phyloP scores from a whole-genome alignment of 345 rosid species.

The Eucalyptus sp. region DNA sequence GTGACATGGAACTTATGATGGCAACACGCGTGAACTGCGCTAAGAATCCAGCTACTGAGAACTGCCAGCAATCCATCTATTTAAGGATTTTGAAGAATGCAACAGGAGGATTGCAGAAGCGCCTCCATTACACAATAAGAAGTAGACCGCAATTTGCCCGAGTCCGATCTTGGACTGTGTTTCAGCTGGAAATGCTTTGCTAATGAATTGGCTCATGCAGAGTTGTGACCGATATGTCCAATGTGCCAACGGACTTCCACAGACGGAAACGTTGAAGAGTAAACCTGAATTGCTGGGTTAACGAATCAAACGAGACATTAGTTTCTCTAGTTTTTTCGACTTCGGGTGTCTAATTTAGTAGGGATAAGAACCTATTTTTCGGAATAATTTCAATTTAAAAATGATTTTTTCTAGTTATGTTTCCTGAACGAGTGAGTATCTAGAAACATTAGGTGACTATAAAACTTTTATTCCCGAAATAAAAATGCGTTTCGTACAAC shows the following conservation, averaged over 20 bases:
- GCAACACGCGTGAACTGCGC: neutral
- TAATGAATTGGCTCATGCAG: neutral
- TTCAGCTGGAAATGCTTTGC: neutral
- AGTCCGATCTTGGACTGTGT: neutral
- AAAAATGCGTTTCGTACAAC: rapidly evolving
- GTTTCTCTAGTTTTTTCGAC: neutral
- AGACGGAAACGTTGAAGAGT: neutral
- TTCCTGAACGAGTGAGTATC: no score
- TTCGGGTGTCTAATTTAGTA: neutral
- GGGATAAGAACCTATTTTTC: no score
- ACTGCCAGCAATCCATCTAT: neutral
- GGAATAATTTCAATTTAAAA: no score
- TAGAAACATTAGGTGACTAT: rapidly evolving
- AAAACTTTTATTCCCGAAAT: no score
- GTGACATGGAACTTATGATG: neutral
- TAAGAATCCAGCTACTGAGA: neutral
- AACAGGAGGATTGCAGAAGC: neutral
- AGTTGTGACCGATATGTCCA: neutral
- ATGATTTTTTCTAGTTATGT: no score
- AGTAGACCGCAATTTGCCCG: neutral
- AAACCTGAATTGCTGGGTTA: neutral
- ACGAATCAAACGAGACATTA: neutral
- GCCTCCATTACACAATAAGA: neutral
- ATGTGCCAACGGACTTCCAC: neutral
- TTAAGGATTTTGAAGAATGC: neutral